Conservation (phyloP, 345 rosid genomes). For the Camelina laxa region DNA sequence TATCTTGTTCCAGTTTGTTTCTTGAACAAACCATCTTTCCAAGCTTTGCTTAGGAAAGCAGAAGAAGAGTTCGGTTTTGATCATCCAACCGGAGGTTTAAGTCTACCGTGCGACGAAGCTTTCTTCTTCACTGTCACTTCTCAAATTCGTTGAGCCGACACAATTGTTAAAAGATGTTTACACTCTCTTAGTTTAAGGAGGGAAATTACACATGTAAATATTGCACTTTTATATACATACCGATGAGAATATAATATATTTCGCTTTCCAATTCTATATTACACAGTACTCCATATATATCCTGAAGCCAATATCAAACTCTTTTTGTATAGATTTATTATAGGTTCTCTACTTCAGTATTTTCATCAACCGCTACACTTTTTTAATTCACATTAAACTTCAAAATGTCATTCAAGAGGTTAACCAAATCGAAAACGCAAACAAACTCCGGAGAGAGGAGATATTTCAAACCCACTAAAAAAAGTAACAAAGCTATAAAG, state of each 20-base stretch:
- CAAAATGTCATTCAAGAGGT: too few species aligned
- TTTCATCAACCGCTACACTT: background rate
- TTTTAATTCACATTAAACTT: too few species aligned
- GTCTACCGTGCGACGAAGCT: constrained; percentile 52
- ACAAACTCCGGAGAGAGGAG: too few species aligned
- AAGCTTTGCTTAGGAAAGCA: constrained; percentile 44
- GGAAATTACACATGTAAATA: constrained; percentile 27
- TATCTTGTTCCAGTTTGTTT: constrained; percentile 49
- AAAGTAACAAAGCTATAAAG: too few species aligned
- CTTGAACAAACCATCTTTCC: constrained; percentile 49
- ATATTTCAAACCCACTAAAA: too few species aligned
- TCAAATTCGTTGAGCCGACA: constrained; percentile 28
- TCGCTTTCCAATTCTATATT: constrained; percentile 5
- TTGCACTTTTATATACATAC: background rate
- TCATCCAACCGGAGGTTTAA: constrained; percentile 49
- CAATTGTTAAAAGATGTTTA: constrained; percentile 14
- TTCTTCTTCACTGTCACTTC: constrained; percentile 47
- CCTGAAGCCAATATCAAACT: background rate
- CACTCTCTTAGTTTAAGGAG: background rate
- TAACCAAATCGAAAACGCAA: too few species aligned
- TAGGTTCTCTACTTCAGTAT: background rate
- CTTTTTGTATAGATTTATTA: background rate
- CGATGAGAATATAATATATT: constrained; percentile 1
- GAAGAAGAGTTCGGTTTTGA: constrained; percentile 56
- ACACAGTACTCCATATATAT: background rate